Percentiles rank a stretch among this genome's conserved stretches.
phyloP scores from a whole-genome alignment of 176 grass and related monocot genomes.

The Juncus inflexus region DNA sequence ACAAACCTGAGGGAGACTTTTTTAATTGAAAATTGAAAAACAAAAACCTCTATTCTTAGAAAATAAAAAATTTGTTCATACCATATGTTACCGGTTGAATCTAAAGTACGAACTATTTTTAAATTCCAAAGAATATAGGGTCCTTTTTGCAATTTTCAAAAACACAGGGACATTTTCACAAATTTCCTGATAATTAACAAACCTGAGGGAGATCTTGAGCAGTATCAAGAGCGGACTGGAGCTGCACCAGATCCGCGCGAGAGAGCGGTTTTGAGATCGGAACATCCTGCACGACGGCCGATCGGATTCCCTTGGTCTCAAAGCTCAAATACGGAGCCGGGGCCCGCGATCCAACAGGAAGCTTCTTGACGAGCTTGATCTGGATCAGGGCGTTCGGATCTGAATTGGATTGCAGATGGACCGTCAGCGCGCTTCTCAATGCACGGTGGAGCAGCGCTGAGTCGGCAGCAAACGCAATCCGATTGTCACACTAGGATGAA shows the following conservation, averaged over 20 bases:
- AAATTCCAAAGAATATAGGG: too few species aligned
- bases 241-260: constrained; percentile 50
- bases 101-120: too few species aligned
- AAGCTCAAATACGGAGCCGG: constrained; percentile 74
- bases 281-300: constrained; percentile 93
- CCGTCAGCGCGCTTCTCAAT: constrained; percentile 72
- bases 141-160: too few species aligned
- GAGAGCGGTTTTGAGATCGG: constrained; percentile 90
- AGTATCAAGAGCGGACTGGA: constrained; percentile 65
- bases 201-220: constrained; percentile 89
- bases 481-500: constrained; percentile 18
- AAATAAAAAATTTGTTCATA: too few species aligned
- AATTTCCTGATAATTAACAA: constrained; percentile 13
- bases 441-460: constrained; percentile 76
- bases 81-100: too few species aligned
- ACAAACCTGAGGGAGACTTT: too few species aligned
- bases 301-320: constrained; percentile 77
- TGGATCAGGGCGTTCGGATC: constrained; percentile 60
- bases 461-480: constrained; percentile 73
- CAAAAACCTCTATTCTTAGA: too few species aligned
- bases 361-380: constrained; percentile 90
- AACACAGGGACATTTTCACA: not conserved
- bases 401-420: constrained; percentile 62
- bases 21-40: too few species aligned
- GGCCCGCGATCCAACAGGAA: constrained; percentile 46